A percentile compares a stretch with the other conserved stretches of the same genome.
phyloP scores from a whole-genome alignment of 495 filamentous ascomycete genomes.

The Podospora tetraspora region DNA sequence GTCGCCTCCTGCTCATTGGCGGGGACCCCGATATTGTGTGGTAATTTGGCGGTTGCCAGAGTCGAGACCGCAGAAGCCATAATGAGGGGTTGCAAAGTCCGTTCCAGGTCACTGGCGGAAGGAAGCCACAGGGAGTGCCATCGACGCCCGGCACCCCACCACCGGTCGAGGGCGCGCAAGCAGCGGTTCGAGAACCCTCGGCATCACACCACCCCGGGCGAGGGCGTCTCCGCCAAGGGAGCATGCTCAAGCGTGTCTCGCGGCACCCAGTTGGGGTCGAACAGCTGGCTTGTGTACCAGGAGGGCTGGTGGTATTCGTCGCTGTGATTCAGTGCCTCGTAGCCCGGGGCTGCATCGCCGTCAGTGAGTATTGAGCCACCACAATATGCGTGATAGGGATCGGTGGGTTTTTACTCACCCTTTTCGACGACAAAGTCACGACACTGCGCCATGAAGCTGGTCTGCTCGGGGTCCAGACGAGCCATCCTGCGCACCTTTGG shows the following conservation, averaged over 20 bases:
- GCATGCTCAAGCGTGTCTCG: slow-evolving; percentile 32
- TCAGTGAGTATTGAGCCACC: background rate
- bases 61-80: slow-evolving; percentile 17
- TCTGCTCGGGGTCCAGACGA: slow-evolving; percentile 31
- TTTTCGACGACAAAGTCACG: slow-evolving; percentile 26
- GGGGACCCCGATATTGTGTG: slow-evolving; percentile 20
- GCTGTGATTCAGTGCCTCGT: slow-evolving; percentile 28
- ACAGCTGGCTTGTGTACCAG: slow-evolving; percentile 39
- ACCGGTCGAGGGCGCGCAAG: background rate
- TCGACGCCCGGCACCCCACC: slow-evolving; percentile 1
- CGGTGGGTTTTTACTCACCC: slow-evolving; percentile 17
- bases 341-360: slow-evolving; percentile 17
- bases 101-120: slow-evolving; percentile 1
- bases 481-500: slow-evolving; percentile 32
- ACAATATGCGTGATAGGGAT: background rate
- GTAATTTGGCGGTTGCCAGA: slow-evolving; percentile 24
- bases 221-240: slow-evolving; percentile 10
- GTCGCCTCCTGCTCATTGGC: slow-evolving; percentile 21
- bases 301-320: slow-evolving; percentile 30
- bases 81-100: slow-evolving; percentile 20
- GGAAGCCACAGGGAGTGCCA: slow-evolving; percentile 5
- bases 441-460: slow-evolving; percentile 30
- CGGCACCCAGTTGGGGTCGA: slow-evolving; percentile 34
- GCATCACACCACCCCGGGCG: slow-evolving; percentile 23
- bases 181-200: slow-evolving; percentile 1